These are phyloP conservation scores for Tulasnella sp. DNA, from an alignment of 768 basidiomycete genomes.

Conservation along the genomic window DNA sequence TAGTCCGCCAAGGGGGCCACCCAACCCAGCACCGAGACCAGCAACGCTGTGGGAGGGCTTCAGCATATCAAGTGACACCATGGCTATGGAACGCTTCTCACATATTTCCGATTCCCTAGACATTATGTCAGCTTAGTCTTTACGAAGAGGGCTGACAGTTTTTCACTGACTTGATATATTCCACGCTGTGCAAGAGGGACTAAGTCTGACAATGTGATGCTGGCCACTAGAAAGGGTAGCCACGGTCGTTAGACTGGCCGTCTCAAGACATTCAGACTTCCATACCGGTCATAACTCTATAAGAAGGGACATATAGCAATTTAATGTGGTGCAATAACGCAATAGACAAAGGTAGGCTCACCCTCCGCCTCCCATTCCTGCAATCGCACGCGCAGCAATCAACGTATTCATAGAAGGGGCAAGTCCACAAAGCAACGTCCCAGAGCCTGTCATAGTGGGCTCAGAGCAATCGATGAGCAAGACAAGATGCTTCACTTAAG, in stretches of 20 bases:
- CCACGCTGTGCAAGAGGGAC: conserved; percentile 73
- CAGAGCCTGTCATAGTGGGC: conserved; percentile 26
- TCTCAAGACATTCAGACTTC: conserved; percentile 52
- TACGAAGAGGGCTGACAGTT: conserved; percentile 44
- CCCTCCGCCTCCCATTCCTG: conserved; percentile 90
- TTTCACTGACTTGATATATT: conserved; percentile 81
- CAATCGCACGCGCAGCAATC: conserved; percentile 69
- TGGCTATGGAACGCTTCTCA: conserved; percentile 28
- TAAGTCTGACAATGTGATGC: conserved; percentile 75
- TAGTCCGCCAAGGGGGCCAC: conserved; percentile 28
- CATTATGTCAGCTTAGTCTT: too few relatives aligned
- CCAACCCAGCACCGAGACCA: conserved; percentile 49
- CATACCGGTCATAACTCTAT: conserved; percentile 36
- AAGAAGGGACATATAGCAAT: background rate
- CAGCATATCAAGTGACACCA: conserved; percentile 5
- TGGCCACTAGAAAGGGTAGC: conserved; percentile 47
- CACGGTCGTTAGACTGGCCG: too few relatives aligned
- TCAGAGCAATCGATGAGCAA: conserved; percentile 19
- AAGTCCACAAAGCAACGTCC: conserved; percentile 76
- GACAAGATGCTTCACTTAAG: conserved; percentile 16
- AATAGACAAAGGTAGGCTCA: conserved; percentile 33
- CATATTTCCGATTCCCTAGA: conserved; percentile 69
- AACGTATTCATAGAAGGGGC: conserved; percentile 76
- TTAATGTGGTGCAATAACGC: background rate
- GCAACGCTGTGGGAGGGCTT: conserved; percentile 46